phyloP scores from a whole-genome alignment of 345 rosid genomes.

The Populus alba region DNA sequence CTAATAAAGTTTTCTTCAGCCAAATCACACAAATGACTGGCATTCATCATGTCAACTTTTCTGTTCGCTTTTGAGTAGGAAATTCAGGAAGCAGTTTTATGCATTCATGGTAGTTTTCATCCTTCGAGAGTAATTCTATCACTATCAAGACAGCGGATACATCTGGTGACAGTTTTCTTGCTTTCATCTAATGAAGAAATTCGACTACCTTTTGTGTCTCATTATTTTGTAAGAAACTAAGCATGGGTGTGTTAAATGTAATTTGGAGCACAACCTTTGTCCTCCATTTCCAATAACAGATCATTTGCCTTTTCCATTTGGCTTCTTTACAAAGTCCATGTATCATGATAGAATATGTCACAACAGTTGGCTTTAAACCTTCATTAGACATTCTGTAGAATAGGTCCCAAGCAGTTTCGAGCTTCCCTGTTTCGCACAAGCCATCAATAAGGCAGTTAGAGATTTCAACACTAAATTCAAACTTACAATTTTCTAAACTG shows the following conservation, averaged over 20 bases:
- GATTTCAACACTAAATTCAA: constrained; percentile 4
- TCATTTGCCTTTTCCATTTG: constrained; percentile 17
- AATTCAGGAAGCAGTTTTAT: constrained; percentile 34
- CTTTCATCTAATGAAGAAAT: constrained; percentile 36
- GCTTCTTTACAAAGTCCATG: constrained; percentile 22
- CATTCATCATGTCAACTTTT: background rate
- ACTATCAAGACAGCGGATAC: constrained; percentile 20
- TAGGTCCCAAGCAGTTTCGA: constrained; percentile 1
- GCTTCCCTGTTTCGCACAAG: constrained; percentile 19
- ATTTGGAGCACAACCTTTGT: constrained; percentile 25
- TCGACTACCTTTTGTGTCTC: constrained; percentile 14
- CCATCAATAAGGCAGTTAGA: constrained; percentile 31
- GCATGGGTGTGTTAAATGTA: constrained; percentile 21
- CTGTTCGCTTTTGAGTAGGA: constrained; percentile 6
- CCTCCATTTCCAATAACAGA: constrained; percentile 28
- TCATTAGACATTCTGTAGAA: constrained; percentile 16
- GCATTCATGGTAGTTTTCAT: constrained; percentile 21
- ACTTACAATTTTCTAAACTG: background rate
- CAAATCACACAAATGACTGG: background rate
- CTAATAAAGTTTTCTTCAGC: background rate
- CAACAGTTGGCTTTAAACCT: constrained; percentile 25
- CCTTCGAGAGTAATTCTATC: constrained; percentile 23
- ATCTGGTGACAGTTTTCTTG: constrained; percentile 28
- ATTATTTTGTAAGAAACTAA: constrained; percentile 15
- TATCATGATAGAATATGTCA: constrained; percentile 24